Evolutionary conservation across 2,329 filamentous ascomycete species (phyloP), one percentile per base, ranked within the genome.

Genomic region (Clathrospora elynae): DNA sequence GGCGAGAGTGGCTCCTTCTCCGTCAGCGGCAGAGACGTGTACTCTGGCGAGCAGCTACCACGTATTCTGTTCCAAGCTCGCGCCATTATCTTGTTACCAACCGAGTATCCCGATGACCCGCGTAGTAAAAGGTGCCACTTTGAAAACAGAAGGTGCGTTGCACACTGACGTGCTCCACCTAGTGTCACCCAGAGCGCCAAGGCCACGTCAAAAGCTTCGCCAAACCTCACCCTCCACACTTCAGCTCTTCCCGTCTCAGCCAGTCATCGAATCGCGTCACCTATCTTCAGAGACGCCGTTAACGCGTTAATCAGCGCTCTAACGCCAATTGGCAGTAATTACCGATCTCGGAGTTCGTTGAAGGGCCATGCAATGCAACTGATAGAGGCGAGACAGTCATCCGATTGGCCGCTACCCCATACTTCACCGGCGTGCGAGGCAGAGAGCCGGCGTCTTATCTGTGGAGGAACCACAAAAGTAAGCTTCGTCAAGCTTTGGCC

Each of bases 51-150:
- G 35, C 55, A 59, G 9, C 23, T 35, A 17, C 55, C 59, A 32
- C 58, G 59, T 44, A 64, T 46, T 34, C 64, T 57, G 31, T 62
- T 59, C 64, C 61, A 70, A n/a, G 57, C 44, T 17, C 43, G 48
- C 22, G 55, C 37, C 55, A 67, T 66, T 41, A 51, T 59, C 24
- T 9, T 38, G 34, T 16, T 18, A 11, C 18, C 23, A 28, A 19
- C 9, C 10, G 32, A 6, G n/a, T n/a, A n/a, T n/a, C n/a, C n/a
- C n/a, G n/a, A n/a, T n/a, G n/a, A n/a, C n/a, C n/a, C n/a, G n/a
- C n/a, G n/a, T n/a, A n/a, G n/a, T n/a, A n/a, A n/a, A n/a, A n/a
- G n/a, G n/a, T n/a, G n/a, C n/a, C n/a, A n/a, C n/a, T n/a, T n/a
- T n/a, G n/a, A n/a, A n/a, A n/a, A n/a, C n/a, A n/a, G n/a, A n/a